Conservation (phyloP, 768 basidiomycete genomes). For the Rhodotorula sphaerocarpa region DNA sequence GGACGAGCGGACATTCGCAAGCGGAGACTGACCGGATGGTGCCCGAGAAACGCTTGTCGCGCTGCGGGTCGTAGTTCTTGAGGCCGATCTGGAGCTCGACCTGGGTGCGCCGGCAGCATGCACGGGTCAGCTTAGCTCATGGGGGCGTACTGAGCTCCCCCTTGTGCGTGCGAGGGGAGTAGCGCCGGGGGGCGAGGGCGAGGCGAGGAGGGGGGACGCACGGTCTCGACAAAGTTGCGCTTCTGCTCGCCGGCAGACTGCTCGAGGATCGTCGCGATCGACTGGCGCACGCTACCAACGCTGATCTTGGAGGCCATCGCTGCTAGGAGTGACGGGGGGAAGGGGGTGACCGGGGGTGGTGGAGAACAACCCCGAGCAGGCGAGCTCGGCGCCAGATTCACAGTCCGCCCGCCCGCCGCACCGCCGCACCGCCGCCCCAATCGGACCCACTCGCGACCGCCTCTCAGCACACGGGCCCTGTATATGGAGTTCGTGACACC, state of each 20-base stretch:
- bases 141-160: background rate
- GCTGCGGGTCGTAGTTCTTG: slow-evolving; percentile 99
- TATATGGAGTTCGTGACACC: no score
- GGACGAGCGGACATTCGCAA: no score
- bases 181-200: background rate
- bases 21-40: slow-evolving; percentile 70
- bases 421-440: no score
- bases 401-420: no score
- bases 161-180: background rate
- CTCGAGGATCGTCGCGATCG: slow-evolving; percentile 56
- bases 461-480: no score
- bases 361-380: background rate
- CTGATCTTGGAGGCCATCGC: slow-evolving; percentile 59
- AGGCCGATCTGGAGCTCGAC: slow-evolving; percentile 84
- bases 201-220: slow-evolving; percentile 41
- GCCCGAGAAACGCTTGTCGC: slow-evolving; percentile 99
- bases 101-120: background rate
- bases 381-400: no score
- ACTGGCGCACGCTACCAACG: slow-evolving; percentile 99
- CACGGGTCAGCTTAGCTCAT: background rate
- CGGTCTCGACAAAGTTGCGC: slow-evolving; percentile 88
- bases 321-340: background rate
- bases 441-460: no score
- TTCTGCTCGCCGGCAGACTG: slow-evolving; percentile 78
- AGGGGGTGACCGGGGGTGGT: background rate